These are phyloP conservation scores for Amaranthus palmeri DNA, from an alignment of 148 eudicot species.

Conservation along the genomic window DNA sequence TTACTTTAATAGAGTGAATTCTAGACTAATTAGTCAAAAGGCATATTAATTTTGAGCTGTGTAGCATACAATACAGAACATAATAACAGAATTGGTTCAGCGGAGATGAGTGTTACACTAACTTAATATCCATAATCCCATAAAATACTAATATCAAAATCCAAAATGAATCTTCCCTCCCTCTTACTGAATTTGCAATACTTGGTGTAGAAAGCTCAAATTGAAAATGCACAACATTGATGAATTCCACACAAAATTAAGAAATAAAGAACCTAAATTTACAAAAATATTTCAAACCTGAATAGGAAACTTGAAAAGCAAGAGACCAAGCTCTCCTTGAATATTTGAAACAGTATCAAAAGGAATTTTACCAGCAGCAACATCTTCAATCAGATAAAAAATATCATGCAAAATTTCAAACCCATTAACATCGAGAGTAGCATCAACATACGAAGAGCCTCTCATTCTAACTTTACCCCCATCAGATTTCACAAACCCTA, in stretches of 20 bases:
- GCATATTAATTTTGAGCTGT: too few relatives aligned
- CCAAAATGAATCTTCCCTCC: too few relatives aligned
- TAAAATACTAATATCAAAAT: neutral
- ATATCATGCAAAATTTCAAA: slow-evolving; percentile 49
- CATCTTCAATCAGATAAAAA: slow-evolving; percentile 44
- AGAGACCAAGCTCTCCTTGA: slow-evolving; percentile 29
- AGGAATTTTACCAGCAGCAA: slow-evolving; percentile 44
- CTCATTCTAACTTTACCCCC: slow-evolving; percentile 37
- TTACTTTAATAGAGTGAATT: too few relatives aligned
- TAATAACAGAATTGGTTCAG: too few relatives aligned
- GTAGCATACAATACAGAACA: too few relatives aligned
- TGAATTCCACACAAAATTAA: neutral
- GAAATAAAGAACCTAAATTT: neutral
- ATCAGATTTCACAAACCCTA: slow-evolving; percentile 36
- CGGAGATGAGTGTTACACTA: too few relatives aligned
- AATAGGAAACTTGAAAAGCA: slow-evolving; percentile 37
- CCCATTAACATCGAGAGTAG: slow-evolving; percentile 39
- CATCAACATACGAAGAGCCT: slow-evolving; percentile 38
- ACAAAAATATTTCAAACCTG: slow-evolving; percentile 28
- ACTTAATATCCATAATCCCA: neutral
- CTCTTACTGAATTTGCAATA: too few relatives aligned
- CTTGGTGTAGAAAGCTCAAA: too few relatives aligned
- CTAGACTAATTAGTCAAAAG: too few relatives aligned
- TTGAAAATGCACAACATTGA: neutral
- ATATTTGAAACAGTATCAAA: slow-evolving; percentile 47